Conservation (phyloP, 495 filamentous ascomycete species). For the Amniculicola lignicola region DNA sequence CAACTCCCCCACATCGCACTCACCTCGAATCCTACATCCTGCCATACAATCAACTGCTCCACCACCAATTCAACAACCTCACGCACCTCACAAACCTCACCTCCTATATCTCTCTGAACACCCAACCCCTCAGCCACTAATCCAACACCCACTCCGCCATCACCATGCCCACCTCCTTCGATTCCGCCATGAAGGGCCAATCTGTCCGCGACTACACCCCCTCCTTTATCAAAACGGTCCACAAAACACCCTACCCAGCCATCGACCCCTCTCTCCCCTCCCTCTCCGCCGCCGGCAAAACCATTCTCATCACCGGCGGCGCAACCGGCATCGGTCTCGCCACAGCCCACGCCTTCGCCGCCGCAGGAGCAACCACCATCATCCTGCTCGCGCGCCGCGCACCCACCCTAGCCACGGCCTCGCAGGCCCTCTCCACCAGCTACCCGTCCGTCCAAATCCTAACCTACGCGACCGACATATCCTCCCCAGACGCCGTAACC, state of each 20-base stretch:
- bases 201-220: conserved; percentile 4
- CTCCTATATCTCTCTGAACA: no score
- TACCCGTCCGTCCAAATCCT: conserved; percentile 1
- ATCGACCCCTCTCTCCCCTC: conserved; percentile 14
- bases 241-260: conserved; percentile 11
- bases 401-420: not conserved
- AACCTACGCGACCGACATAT: conserved; percentile 1
- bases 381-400: conserved; percentile 10
- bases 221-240: not conserved
- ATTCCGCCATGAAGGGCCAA: no score
- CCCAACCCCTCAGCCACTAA: no score
- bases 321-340: conserved; percentile 12
- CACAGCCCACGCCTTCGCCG: conserved; percentile 9
- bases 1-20: no score
- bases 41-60: no score
- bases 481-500: not conserved
- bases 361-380: conserved; percentile 4
- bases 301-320: conserved; percentile 19
- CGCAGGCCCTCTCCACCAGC: not conserved
- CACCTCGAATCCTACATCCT: no score
- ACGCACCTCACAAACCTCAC: no score
- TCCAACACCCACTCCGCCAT: no score
- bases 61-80: no score
- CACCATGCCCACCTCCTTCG: no score
- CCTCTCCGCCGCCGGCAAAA: conserved; percentile 13